phyloP scores from a whole-genome alignment of 441 rosid species.

The Breynia disticha region DNA sequence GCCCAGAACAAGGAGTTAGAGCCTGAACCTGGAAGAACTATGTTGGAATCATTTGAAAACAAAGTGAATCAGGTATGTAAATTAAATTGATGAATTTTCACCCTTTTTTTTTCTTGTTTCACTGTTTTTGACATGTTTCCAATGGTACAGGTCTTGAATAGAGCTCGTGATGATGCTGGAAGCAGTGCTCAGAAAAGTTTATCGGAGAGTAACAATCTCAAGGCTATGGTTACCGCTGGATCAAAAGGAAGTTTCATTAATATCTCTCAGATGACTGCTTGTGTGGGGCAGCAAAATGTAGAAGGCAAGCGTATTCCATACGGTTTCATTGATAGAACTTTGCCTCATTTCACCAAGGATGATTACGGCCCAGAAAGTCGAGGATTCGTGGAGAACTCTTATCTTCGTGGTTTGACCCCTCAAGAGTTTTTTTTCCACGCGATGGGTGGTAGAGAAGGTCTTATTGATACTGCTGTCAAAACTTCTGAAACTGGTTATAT shows the following conservation, averaged over 20 bases:
- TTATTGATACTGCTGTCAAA: conserved; percentile 96
- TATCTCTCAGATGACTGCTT: conserved; percentile 98
- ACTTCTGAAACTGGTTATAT: conserved; percentile 99
- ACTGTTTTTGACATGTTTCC: conserved; percentile 1
- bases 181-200: conserved; percentile 95
- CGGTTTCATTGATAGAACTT: conserved; percentile 82
- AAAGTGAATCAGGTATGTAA: conserved; percentile 80
- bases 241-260: conserved; percentile 99
- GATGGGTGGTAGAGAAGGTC: conserved; percentile 99
- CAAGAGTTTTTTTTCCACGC: conserved; percentile 99
- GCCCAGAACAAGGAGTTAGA: conserved; percentile 73
- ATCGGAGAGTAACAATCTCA: conserved; percentile 95
- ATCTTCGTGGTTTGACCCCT: conserved; percentile 95
- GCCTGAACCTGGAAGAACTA: conserved; percentile 96
- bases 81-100: not conserved
- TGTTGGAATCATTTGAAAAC: conserved; percentile 97
- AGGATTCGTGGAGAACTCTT: conserved; percentile 97
- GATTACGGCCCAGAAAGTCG: conserved; percentile 99
- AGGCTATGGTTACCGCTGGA: conserved; percentile 99
- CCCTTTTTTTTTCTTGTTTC: not conserved
- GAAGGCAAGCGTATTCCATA: conserved; percentile 98
- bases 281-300: conserved; percentile 99
- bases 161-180: conserved; percentile 99
- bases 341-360: conserved; percentile 96
- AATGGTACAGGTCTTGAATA: conserved; percentile 63